Percentiles rank a stretch among this genome's conserved stretches.
Conservation (phyloP, 2,329 filamentous ascomycete genomes). For the Phaeosphaeriaceae sp. region DNA sequence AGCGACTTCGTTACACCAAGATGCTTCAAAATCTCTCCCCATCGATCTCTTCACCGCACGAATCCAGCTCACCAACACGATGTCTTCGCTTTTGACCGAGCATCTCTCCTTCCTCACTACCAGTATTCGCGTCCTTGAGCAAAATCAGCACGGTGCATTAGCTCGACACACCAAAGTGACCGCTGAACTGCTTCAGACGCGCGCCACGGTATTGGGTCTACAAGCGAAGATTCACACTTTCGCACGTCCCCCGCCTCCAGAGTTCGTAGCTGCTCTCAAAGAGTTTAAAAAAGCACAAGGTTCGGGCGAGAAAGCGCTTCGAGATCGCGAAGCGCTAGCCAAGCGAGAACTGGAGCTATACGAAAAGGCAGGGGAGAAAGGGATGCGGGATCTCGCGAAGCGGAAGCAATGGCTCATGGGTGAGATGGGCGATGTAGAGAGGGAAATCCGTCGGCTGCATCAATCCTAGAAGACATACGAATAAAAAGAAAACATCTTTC, state of each 20-base stretch:
- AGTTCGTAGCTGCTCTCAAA: slow-evolving; percentile 40
- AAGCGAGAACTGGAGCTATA: slow-evolving; percentile 47
- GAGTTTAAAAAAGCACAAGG: slow-evolving; percentile 41
- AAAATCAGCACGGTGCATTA: slow-evolving; percentile 55
- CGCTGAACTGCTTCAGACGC: slow-evolving; percentile 52
- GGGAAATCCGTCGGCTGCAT: slow-evolving; percentile 27
- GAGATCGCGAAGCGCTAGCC: slow-evolving; percentile 41
- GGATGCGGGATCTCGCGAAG: slow-evolving; percentile 48
- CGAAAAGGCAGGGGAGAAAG: slow-evolving; percentile 40
- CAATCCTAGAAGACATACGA: neutral
- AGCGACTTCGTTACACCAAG: slow-evolving; percentile 15
- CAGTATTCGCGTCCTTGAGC: slow-evolving; percentile 55
- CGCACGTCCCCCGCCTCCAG: slow-evolving; percentile 31
- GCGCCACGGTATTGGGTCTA: slow-evolving; percentile 51
- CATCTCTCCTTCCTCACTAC: slow-evolving; percentile 48
- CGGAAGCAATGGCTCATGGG: slow-evolving; percentile 46
- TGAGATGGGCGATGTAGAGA: slow-evolving; percentile 44
- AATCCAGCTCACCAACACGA: slow-evolving; percentile 42
- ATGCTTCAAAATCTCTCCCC: slow-evolving; percentile 25
- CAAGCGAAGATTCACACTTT: slow-evolving; percentile 47
- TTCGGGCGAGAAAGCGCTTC: slow-evolving; percentile 35
- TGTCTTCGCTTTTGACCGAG: slow-evolving; percentile 40
- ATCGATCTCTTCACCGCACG: slow-evolving; percentile 35
- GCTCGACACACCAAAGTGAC: slow-evolving; percentile 50
- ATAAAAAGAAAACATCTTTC: too few species aligned